Percentiles rank a stretch among this genome's conserved stretches.
Evolutionary conservation across 2,329 filamentous ascomycete species (phyloP).

Genomic region (Pestalotiopsis sp.): DNA sequence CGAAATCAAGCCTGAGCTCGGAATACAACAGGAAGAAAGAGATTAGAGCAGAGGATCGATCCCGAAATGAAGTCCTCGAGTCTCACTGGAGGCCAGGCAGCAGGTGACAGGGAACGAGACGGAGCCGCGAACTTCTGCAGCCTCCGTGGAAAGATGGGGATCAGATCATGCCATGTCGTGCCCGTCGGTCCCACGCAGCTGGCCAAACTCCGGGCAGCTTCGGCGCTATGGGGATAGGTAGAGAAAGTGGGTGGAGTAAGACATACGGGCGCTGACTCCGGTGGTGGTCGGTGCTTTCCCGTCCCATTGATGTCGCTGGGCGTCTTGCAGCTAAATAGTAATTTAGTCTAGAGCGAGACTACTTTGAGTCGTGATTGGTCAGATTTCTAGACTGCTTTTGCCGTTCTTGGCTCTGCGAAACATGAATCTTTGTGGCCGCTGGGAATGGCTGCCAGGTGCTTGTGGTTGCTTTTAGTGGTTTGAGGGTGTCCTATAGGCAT

Average conservation of each 20-base stretch:
- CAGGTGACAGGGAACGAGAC: not conserved
- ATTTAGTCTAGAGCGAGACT: not conserved
- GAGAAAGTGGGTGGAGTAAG: not conserved
- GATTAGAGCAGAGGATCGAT: not conserved
- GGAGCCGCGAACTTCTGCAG: not conserved
- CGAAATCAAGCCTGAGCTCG: not conserved
- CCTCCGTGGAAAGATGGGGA: not conserved
- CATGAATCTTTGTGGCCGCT: too few species aligned
- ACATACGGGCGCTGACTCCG: not conserved
- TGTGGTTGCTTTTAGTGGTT: too few species aligned
- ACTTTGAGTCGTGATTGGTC: too few species aligned
- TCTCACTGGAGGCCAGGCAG: not conserved
- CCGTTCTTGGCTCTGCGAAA: too few species aligned
- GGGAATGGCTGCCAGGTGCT: too few species aligned
- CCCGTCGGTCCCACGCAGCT: not conserved
- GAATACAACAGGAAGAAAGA: not conserved
- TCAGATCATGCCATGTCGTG: not conserved
- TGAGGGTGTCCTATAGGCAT: too few species aligned
- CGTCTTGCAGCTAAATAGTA: not conserved
- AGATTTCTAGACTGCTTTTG: too few species aligned
- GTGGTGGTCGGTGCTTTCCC: not conserved
- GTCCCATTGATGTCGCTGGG: not conserved
- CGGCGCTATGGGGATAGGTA: not conserved
- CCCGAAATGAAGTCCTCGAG: not conserved
- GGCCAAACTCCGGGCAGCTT: slow-evolving; percentile 5